Evolutionary conservation across 176 grass and related monocot genomes (phyloP), one percentile per base, ranked within the genome.

Genomic region (Cenchrus fungigraminus): DNA sequence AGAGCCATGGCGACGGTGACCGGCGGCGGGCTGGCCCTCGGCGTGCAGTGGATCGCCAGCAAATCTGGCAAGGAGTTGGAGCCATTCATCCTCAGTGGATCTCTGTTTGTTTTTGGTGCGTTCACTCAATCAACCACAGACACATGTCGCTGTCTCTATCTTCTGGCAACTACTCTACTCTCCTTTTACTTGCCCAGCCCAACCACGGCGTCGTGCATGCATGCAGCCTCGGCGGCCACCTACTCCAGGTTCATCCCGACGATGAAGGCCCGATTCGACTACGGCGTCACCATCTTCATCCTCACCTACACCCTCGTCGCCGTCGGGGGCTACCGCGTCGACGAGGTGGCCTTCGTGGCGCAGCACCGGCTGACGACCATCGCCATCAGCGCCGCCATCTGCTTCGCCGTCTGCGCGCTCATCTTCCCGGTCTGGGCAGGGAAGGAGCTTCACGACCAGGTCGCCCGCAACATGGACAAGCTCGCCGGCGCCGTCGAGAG

Each of bases 41-140:
- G 93, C 68, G 85, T 94, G 70, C 90, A 84, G 74, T 94, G 93
- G 96, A 34, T 91, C 12, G 93, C 96, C 19, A 84, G 65, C 68
- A 86, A 89, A 40, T 81, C 88, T 22, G 93, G 91, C 43, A 74
- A 73, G 71, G 76, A 84, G 81, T 49, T 94, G 44, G 88, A 95
- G 73, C 96, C 89, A 51, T 49, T 98, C 34, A 92, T 95, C 70
- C 45, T 92, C 22, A 88, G 86, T 71, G 45, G 84, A 29, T 94
- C 91, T 3, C 81, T 98, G 13, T 98, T 98, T 61, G 53, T 98
- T 3, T 81, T 98, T 51, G 93, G 96, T 98, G 87, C 19, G 65
- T 81, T 25, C 25, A 25, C 25, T 25, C 25, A 25, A 25, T 25
- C 25, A 25, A 25, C 25, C 25, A 25, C 25, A 25, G 25, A 10